phyloP scores from a whole-genome alignment of 1,284 basidiomycete genomes.

The Anthracocystis panici-leucophaei region DNA sequence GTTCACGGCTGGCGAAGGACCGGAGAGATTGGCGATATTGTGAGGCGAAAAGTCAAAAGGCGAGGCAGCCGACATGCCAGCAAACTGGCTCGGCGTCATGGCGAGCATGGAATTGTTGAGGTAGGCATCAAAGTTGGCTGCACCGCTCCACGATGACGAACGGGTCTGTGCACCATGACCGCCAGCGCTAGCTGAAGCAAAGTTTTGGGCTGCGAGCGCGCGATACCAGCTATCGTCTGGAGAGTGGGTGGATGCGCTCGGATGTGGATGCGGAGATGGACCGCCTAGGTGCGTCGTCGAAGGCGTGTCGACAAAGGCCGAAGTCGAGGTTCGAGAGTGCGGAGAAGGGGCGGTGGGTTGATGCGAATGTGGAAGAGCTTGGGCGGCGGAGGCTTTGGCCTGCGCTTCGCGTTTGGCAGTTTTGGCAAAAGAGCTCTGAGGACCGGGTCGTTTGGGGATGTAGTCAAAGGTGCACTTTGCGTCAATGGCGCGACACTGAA shows the following conservation, averaged over 20 bases:
- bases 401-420: slow-evolving; percentile 34
- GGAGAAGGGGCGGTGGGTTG: slow-evolving; percentile 1
- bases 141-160: slow-evolving; percentile 36
- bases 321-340: slow-evolving; percentile 21
- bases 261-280: slow-evolving; percentile 16
- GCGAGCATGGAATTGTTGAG: slow-evolving; percentile 43
- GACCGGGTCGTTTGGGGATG: slow-evolving; percentile 52
- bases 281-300: slow-evolving; percentile 4
- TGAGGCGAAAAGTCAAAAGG: slow-evolving; percentile 38
- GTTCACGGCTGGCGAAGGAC: slow-evolving; percentile 30
- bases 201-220: slow-evolving; percentile 29
- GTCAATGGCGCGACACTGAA: slow-evolving; percentile 54
- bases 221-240: slow-evolving; percentile 42
- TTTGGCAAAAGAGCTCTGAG: slow-evolving; percentile 51
- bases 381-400: slow-evolving; percentile 8
- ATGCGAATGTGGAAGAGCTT: slow-evolving; percentile 1
- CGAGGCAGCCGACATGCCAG: slow-evolving; percentile 24
- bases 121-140: slow-evolving; percentile 41
- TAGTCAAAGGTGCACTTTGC: slow-evolving; percentile 56
- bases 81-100: slow-evolving; percentile 36
- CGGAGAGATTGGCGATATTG: slow-evolving; percentile 19
- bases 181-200: slow-evolving; percentile 2
- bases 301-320: slow-evolving; percentile 17
- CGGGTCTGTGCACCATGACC: slow-evolving; percentile 22
- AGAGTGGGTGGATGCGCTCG: slow-evolving; percentile 5